phyloP scores from a whole-genome alignment of 129 eudicot species.

The Flaveria brownii region DNA sequence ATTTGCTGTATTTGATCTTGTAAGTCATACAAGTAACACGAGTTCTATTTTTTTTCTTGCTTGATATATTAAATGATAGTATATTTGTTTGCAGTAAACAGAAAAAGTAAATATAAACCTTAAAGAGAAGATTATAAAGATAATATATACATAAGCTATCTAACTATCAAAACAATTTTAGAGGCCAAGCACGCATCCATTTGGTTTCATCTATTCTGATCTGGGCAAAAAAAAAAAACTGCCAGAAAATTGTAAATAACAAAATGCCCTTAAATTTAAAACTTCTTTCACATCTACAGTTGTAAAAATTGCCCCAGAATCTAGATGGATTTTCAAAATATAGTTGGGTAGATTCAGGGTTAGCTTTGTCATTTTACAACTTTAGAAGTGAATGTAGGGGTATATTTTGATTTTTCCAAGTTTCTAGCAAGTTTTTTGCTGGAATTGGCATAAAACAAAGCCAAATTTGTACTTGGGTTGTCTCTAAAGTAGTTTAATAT shows the following conservation, averaged over 20 bases:
- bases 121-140: background rate
- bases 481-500: background rate
- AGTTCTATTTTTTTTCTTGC: constrained; percentile 15
- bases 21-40: constrained; percentile 47
- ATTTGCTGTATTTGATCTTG: constrained; percentile 91
- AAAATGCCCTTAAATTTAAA: background rate
- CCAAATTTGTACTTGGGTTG: background rate
- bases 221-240: background rate
- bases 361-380: background rate
- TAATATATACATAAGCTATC: background rate
- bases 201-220: background rate
- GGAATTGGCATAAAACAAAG: background rate
- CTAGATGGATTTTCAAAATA: background rate
- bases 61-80: constrained; percentile 6
- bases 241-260: background rate
- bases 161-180: background rate
- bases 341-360: background rate
- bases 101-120: constrained; percentile 17
- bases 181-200: background rate
- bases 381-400: background rate
- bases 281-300: background rate
- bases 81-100: background rate
- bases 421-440: background rate
- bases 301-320: background rate
- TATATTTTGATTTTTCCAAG: background rate